Evolutionary conservation across 768 basidiomycete species (phyloP).

Genomic region (Gymnopilus junonius): DNA sequence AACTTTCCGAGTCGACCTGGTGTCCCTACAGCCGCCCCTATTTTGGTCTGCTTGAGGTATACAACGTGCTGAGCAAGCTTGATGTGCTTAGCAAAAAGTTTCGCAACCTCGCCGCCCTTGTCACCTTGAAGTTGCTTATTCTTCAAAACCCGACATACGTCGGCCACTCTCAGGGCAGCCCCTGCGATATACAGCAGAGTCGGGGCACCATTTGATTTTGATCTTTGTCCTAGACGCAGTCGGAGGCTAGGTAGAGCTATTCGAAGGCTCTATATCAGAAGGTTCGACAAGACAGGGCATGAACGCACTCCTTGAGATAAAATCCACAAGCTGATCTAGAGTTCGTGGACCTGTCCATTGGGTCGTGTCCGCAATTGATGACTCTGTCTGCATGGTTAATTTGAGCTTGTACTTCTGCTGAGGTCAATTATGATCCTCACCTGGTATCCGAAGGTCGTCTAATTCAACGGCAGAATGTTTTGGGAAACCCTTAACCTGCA

Average conservation of each 20-base stretch:
- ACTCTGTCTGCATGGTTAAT: slow-evolving; percentile 63
- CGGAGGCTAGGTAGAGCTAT: slow-evolving; percentile 70
- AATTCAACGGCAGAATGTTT: slow-evolving; percentile 80
- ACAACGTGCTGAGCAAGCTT: slow-evolving; percentile 87
- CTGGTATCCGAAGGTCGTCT: slow-evolving; percentile 76
- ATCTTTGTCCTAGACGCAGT: slow-evolving; percentile 72
- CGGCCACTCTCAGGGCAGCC: slow-evolving; percentile 92
- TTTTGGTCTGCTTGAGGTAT: slow-evolving; percentile 83
- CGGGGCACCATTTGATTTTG: slow-evolving; percentile 83
- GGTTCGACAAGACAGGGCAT: not conserved
- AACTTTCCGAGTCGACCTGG: slow-evolving; percentile 91
- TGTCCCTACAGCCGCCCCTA: slow-evolving; percentile 90
- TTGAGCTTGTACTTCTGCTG: slow-evolving; percentile 38
- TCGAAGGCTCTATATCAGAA: slow-evolving; percentile 1
- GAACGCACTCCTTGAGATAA: slow-evolving; percentile 73
- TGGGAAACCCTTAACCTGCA: slow-evolving; percentile 73
- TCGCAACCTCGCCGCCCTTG: slow-evolving; percentile 90
- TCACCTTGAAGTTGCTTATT: slow-evolving; percentile 73
- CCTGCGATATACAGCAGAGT: slow-evolving; percentile 84
- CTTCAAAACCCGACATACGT: slow-evolving; percentile 77
- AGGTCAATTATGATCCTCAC: slow-evolving; percentile 45
- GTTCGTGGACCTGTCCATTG: slow-evolving; percentile 73
- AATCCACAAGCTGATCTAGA: slow-evolving; percentile 71
- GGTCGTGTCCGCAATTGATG: slow-evolving; percentile 76
- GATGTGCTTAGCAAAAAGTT: slow-evolving; percentile 95